Evolutionary conservation across 495 filamentous ascomycete species (phyloP), one percentile per base, ranked within the genome.

Genomic region (Aspergillus wentii): DNA sequence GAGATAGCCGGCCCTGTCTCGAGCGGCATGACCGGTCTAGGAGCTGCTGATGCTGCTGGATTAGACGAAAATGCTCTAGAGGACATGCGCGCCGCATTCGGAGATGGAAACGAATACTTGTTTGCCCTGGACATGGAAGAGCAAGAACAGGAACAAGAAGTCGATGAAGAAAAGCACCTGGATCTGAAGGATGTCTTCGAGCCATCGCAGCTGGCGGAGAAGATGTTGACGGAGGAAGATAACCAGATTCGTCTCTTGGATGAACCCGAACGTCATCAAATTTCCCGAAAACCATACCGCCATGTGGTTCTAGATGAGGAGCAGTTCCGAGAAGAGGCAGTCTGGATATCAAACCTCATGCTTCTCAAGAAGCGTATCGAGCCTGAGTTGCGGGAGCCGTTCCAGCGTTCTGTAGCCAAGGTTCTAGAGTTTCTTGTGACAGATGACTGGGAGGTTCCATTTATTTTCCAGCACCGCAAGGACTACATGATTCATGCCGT

Each of bases 121-220:
- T 96, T 94, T 76, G 92, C 90, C 7, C 64, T 97, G 40, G 82
- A 87, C 27, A 71, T 88, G 40, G 88, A 95, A 52, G 83, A 89
- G 14, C 69, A 73, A 29, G 72, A 75, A 42, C 59, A 73, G 17
- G 68, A 77, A 30, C 86, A 88, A 27, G 85, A 85, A 33, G 80
- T 83, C 40, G 79, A 79, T 23, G 71, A 75, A 27, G 80, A 82
- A 48, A 77, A 78, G 38, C 86, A 82, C 27, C 56, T 97, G n/a
- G 86, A 96, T 57, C 71, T 98, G 29, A 95, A 95, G 62, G 91
- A 97, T 57, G 90, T 98, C 40, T 97, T 98, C 43, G 92, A 98
- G 61, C 94, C 94, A 2, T 90, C 88, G 1, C 86, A 97, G 60
- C 78, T 98, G 27, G 78, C 78, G 25, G 92, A 97, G 59, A 87